Percentiles rank a stretch among this genome's conserved stretches.
Conservation (phyloP, 257 asterid species). For the Solanum arcanum region DNA sequence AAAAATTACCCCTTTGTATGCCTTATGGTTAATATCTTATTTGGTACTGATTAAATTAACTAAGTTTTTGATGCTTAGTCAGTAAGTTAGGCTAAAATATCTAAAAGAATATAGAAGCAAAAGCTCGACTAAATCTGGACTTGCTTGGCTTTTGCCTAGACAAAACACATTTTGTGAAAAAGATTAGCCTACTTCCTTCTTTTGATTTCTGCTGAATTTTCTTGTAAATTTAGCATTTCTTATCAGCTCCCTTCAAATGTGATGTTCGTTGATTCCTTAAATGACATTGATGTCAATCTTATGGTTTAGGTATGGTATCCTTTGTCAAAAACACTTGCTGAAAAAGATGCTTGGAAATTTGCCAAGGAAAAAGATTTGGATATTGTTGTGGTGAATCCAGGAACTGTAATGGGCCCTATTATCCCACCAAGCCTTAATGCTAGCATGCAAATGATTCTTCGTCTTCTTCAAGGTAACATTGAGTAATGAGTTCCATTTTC, state of each 20-base stretch:
- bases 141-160: neutral
- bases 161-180: neutral
- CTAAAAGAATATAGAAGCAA: neutral
- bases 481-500: neutral
- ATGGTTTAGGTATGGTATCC: slow-evolving; percentile 73
- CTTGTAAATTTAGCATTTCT: neutral
- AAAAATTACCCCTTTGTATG: neutral
- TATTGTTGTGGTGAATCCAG: slow-evolving; percentile 84
- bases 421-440: slow-evolving; percentile 62
- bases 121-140: neutral
- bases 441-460: slow-evolving; percentile 70
- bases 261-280: no score
- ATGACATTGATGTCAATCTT: neutral
- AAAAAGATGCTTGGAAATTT: slow-evolving; percentile 93
- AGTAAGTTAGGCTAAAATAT: neutral
- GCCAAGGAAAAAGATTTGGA: slow-evolving; percentile 62
- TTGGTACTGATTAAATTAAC: neutral
- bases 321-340: slow-evolving; percentile 74
- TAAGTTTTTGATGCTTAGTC: neutral
- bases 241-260: neutral
- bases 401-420: slow-evolving; percentile 73
- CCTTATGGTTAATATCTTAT: neutral
- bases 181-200: neutral
- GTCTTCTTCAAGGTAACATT: slow-evolving; percentile 69
- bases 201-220: neutral